Evolutionary conservation across 2,329 filamentous ascomycete genomes (phyloP).

Genomic region (Huntiella decipiens): DNA sequence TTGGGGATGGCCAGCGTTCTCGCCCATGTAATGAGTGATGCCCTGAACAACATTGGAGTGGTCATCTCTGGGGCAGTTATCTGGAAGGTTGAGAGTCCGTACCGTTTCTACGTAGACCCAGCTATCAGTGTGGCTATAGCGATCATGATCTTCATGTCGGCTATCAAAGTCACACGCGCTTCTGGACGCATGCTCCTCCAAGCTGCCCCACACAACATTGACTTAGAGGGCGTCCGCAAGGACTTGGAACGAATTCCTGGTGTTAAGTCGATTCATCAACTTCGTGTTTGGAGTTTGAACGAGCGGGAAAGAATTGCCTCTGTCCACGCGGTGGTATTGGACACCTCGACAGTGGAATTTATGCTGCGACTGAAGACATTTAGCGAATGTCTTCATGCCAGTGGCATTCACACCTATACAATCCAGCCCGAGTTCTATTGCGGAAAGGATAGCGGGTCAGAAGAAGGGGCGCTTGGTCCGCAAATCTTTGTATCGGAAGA

Average conservation of each 20-base stretch:
- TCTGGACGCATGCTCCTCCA: slow-evolving; percentile 50
- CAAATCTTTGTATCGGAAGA: background rate
- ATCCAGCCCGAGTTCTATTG: slow-evolving; percentile 41
- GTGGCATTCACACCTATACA: slow-evolving; percentile 53
- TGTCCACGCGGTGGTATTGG: slow-evolving; percentile 46
- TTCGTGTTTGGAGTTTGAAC: slow-evolving; percentile 57
- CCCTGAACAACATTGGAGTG: slow-evolving; percentile 58
- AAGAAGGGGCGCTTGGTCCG: background rate
- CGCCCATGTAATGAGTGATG: slow-evolving; percentile 53
- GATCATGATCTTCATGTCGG: slow-evolving; percentile 49
- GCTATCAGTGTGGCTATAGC: slow-evolving; percentile 49
- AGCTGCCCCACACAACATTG: slow-evolving; percentile 40
- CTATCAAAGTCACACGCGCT: slow-evolving; percentile 40
- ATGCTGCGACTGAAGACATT: slow-evolving; percentile 41
- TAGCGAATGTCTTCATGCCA: slow-evolving; percentile 50
- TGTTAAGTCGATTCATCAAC: slow-evolving; percentile 47
- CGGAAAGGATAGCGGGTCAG: background rate
- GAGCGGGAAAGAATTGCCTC: slow-evolving; percentile 52
- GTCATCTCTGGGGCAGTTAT: slow-evolving; percentile 51
- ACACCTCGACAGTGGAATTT: slow-evolving; percentile 37
- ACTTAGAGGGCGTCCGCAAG: slow-evolving; percentile 43
- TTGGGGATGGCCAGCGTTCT: slow-evolving; percentile 55
- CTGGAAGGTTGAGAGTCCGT: slow-evolving; percentile 40
- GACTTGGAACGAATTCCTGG: slow-evolving; percentile 53
- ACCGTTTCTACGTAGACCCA: slow-evolving; percentile 53